Evolutionary conservation across 768 basidiomycete genomes (phyloP), one percentile per base, ranked within the genome.

Genomic region (Psilocybe sp.): DNA sequence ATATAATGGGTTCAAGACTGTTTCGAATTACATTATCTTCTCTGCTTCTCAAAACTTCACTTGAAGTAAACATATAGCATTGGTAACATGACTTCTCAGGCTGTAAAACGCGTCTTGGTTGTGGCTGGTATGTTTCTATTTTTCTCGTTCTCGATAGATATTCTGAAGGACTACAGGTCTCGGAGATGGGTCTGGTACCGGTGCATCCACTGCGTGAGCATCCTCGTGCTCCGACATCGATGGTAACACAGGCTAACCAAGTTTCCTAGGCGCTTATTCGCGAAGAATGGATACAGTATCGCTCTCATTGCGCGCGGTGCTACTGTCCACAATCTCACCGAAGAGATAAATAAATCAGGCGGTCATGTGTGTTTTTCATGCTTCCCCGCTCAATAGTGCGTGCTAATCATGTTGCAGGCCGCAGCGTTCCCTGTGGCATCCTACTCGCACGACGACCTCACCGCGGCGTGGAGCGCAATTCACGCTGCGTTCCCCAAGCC

Each of bases 291-390:
- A 1, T 89, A 87, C 60, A 78, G 73, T 37, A 74, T 88, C 31
- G 87, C 86, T 1, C 67, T 89, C 40, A 71, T 89, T 33, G 83
- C 86, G 11, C 73, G 85, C 40, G 78, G 81, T 11, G 60, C 70
- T 2, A 77, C 78, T n/a, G 70, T 87, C 15, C 66, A 78, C 40
- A 70, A 66, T 18, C 65, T 86, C 5, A 77, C 83, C 10, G 63
- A 72, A 13, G 79, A 83, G 50, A 75, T 89, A 37, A 83, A 75
- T 43, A 54, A 66, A 9, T 58, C 68, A 7, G 84, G 85, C 14
- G 86, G 84, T 44, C 73, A 82, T 28, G 23, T 28, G 23, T 3
- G 23, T 28, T 28, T n/a, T n/a, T n/a, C n/a, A n/a, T 28, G 23
- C 4, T 28, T 28, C 23, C 23, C 23, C 4, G 23, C 4, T 28